Evolutionary conservation across 345 rosid genomes (phyloP).

Genomic region (Corymbia maculata): DNA sequence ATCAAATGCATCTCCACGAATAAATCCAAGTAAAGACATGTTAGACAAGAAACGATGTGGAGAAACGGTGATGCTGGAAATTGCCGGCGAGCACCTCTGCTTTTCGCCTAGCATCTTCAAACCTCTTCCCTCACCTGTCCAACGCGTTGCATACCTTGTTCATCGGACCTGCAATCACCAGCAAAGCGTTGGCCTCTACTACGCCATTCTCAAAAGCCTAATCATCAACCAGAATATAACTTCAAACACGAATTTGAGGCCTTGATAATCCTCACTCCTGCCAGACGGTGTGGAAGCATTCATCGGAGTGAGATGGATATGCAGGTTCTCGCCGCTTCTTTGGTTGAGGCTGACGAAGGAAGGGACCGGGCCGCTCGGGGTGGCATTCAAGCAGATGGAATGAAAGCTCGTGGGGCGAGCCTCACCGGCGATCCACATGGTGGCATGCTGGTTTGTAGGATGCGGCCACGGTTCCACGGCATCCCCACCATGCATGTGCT

Average conservation of each 20-base stretch:
- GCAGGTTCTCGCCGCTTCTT: neutral
- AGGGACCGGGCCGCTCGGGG: neutral
- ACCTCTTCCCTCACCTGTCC: slow-evolving; percentile 16
- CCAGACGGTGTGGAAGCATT: neutral
- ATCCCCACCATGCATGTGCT: neutral
- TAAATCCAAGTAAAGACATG: fast-evolving
- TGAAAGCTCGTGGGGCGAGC: neutral
- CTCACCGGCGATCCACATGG: neutral
- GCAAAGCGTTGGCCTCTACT: neutral
- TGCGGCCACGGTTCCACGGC: neutral
- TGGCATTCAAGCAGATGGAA: neutral
- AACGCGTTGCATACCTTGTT: slow-evolving; percentile 25
- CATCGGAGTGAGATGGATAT: neutral
- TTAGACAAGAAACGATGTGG: fast-evolving
- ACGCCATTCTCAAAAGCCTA: neutral
- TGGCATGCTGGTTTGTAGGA: neutral
- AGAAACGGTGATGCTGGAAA: neutral
- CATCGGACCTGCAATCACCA: neutral
- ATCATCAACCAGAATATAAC: neutral
- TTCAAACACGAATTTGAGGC: too few species aligned
- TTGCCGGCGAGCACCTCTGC: fast-evolving
- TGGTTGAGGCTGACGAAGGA: neutral
- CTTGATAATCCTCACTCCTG: neutral
- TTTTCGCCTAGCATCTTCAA: neutral
- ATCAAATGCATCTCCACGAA: too few species aligned